Evolutionary conservation across 805 yeast species (phyloP), one percentile per base, ranked within the genome.

Genomic region (Lachancea thermotolerans): DNA sequence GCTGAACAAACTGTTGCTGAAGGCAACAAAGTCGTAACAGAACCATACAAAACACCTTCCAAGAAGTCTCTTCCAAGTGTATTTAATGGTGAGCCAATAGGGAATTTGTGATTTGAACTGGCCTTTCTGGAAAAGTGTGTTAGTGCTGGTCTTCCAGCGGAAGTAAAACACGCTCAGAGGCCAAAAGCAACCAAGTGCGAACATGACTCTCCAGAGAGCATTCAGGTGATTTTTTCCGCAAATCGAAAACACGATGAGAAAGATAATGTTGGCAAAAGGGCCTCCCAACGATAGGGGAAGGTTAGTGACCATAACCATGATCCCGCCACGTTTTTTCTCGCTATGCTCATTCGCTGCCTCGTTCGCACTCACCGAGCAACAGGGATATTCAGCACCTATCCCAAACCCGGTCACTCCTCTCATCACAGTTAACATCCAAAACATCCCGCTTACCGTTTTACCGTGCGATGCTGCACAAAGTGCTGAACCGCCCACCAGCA

Each of bases 41-140:
- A 84, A 84, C 93, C 93, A 85, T 46, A 84, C 75, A 4, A 78
- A 80, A 59, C 85, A 78, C 14, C 86, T 80, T 31, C 91, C 93
- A 28, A 83, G 52, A 17, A 85, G 58, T 46, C 85, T 68, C 36
- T 57, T 67, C 90, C 91, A 84, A 67, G 82, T 82, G 64, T 67
- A 84, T 57, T 76, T 79, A 47, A 82, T 43, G 0, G 81, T 79
- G 31, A 82, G 71, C 66, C 67, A 62, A 61, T 81, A 82, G 31
- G 82, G 82, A 15, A 77, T 83, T 39, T 60, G 64, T 48, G 65
- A 72, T 58, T 72, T 77, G 55, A 85, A 80, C 29, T 86, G 85
- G 31, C 79, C 70, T 58, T 79, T 78, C 54, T 74, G 74, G 70
- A 77, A 85, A 50, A 83, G 69, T 45, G 70, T 74, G 2, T 86